Base-by-base conservation (phyloP, 2,329 filamentous ascomycete species). In the Claviceps purpurea region DNA sequence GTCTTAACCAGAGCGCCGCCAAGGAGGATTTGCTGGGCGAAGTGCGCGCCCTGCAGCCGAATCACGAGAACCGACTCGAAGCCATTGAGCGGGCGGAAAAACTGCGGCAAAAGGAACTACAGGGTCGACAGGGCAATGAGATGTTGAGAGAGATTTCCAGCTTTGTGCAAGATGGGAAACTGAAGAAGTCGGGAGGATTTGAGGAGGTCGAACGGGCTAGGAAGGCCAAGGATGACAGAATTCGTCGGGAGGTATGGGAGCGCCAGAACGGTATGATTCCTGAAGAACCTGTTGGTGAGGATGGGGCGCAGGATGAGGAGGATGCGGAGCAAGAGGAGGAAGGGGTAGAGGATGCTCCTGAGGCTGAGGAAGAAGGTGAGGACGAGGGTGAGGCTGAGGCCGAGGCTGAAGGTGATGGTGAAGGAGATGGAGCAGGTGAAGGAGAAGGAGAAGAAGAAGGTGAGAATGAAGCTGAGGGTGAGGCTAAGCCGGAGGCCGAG, bases 31-130 rank as follows among this genome's bases (percentile, higher is more conserved):
- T 98, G 20, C 74, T 98, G 1, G 90, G 89, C 47, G 93, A 97
- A 71, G 91, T 98, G 45, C 82, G 93, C 44, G 93, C 93, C 3
- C 73, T 98, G 46, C 87, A 93, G 64, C 90, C 91, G 1, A 97
- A 98, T 63, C 93, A 98, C 66, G 89, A 96, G 67, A 82, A 87
- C 59, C 79, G 93, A 39, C 75, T 98, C 0, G 93, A 97, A 68
- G 93, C 93, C 39, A 98, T 98, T 58, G 90, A 97, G 67, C 82
- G 93, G n/a, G 93, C 93, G 0, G 93, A 97, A 70, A 93, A 90
- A 70, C 77, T 89, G 7, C 78, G 93, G 22, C 87, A 93, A 67
- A 89, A 88, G 64, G 93, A 98, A 64, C 77, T 98, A 1, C 86
- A 88, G 64, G 84, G 74, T 56, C 79, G 93, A 2, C 76, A 75